phyloP scores from a whole-genome alignment of 129 eudicot genomes.

The Oenanthe sinensis region DNA sequence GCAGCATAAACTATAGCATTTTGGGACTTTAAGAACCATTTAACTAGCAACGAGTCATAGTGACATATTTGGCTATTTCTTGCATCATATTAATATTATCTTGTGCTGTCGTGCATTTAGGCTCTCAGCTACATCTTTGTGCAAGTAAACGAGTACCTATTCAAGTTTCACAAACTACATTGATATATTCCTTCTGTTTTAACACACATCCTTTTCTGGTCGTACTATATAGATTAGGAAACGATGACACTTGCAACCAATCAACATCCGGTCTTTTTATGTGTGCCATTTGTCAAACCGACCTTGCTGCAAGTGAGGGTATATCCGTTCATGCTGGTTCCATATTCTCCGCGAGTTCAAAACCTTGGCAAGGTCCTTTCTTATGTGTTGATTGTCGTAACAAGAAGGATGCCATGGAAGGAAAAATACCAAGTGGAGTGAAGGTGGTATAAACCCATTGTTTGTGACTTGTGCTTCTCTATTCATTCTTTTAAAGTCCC shows the following conservation, averaged over 20 bases:
- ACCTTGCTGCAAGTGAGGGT: conserved; percentile 74
- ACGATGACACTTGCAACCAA: conserved; percentile 34
- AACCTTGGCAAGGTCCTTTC: conserved; percentile 97
- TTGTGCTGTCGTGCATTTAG: background rate
- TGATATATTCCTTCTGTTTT: background rate
- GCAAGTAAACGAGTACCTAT: background rate
- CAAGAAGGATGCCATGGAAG: conserved; percentile 97
- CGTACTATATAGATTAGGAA: conserved; percentile 59
- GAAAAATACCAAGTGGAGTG: conserved; percentile 82
- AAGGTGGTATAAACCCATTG: conserved; percentile 25
- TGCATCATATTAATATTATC: background rate
- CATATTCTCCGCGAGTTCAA: conserved; percentile 66
- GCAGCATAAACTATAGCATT: background rate
- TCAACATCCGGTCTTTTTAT: conserved; percentile 47
- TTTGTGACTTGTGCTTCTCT: conserved; percentile 4
- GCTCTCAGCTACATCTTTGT: background rate
- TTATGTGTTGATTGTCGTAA: conserved; percentile 64
- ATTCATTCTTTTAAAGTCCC: conserved; percentile 20
- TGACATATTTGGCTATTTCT: background rate
- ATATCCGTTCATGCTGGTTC: conserved; percentile 93
- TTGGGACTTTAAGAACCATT: background rate
- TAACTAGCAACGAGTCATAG: background rate
- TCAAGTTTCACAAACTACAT: background rate
- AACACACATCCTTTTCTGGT: background rate
- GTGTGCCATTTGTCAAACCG: conserved; percentile 79